phyloP scores from a whole-genome alignment of 306 rosid species.

The Trifolium subterraneum region DNA sequence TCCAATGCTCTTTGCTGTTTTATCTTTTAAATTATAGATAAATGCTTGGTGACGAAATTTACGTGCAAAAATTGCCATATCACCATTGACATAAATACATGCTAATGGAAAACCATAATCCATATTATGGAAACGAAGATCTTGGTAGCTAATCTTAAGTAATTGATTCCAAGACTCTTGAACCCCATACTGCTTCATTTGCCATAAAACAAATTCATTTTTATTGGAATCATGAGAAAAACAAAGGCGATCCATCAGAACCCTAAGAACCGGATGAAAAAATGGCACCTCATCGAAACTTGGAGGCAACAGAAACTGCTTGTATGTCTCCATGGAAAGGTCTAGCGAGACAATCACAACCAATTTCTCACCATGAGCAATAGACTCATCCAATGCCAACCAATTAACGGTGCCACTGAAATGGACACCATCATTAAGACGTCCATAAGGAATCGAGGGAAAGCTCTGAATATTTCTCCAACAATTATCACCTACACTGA shows the following conservation, averaged over 20 bases:
- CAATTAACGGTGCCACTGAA: background rate
- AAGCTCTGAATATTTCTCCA: constrained; percentile 19
- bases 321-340: background rate
- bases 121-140: background rate
- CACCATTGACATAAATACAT: background rate
- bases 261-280: background rate
- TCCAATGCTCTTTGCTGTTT: background rate
- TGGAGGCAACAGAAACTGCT: background rate
- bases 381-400: background rate
- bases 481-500: background rate
- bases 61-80: background rate
- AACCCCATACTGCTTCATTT: constrained; percentile 17
- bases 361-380: background rate
- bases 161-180: background rate
- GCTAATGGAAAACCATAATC: too few species aligned
- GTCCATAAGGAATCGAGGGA: too few species aligned
- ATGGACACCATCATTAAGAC: background rate
- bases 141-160: background rate
- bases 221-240: background rate
- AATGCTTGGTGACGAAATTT: background rate
- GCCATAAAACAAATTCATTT: constrained; percentile 8
- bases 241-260: background rate
- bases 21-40: background rate
- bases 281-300: background rate
- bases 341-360: background rate